These are phyloP conservation scores for Thyridium curvatum DNA, from an alignment of 2,329 filamentous ascomycete species.

Conservation along the genomic window DNA sequence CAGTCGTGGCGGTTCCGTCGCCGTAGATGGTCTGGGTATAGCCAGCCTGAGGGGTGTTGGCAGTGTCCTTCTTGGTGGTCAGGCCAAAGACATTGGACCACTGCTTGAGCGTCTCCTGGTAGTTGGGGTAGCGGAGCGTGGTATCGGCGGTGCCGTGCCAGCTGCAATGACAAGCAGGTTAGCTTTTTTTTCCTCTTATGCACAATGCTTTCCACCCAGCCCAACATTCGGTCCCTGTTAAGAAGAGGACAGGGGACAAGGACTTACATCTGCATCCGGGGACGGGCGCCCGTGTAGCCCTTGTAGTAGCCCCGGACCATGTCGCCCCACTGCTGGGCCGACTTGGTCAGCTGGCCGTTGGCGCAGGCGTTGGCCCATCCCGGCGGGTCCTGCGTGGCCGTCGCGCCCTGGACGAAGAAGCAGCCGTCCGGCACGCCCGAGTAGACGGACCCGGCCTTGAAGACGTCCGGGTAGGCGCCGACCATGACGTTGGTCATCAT, in stretches of 20 bases:
- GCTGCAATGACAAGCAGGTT: conserved; percentile 10
- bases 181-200: no score
- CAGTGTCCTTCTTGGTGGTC: conserved; percentile 18
- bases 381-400: conserved; percentile 26
- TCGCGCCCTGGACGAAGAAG: conserved; percentile 33
- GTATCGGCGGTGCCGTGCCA: conserved; percentile 29
- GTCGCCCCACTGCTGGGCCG: conserved; percentile 32
- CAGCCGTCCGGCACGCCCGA: conserved; percentile 50
- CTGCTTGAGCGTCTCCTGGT: conserved; percentile 34
- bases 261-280: conserved; percentile 29
- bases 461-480: conserved; percentile 48
- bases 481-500: conserved; percentile 51
- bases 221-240: not conserved
- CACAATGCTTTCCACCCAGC: no score
- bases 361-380: conserved; percentile 51
- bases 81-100: conserved; percentile 38
- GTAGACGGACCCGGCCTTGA: conserved; percentile 43
- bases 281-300: conserved; percentile 35
- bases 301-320: conserved; percentile 41
- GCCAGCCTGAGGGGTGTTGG: conserved; percentile 22
- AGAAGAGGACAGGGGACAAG: not conserved
- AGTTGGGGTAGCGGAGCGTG: conserved; percentile 29
- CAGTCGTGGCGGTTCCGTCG: conserved; percentile 16
- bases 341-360: conserved; percentile 37
- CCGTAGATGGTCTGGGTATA: conserved; percentile 32